Evolutionary conservation across 2,329 filamentous ascomycete species (phyloP).

Genomic region (Juglanconis sp.): DNA sequence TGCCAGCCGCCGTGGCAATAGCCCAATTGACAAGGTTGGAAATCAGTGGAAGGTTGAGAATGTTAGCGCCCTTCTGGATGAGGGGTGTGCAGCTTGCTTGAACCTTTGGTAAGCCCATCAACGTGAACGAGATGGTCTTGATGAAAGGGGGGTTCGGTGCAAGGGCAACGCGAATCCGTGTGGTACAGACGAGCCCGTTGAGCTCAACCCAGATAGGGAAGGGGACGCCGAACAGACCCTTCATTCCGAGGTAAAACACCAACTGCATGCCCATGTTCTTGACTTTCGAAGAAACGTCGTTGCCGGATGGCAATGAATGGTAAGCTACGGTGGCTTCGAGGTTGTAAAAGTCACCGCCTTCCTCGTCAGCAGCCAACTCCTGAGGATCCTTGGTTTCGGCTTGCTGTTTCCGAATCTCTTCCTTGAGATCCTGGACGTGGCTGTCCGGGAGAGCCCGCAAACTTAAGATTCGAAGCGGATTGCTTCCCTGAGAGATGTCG

Average conservation of each 20-base stretch:
- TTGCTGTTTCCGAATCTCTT: slow-evolving; percentile 75
- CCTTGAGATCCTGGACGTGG: slow-evolving; percentile 77
- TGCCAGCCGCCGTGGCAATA: slow-evolving; percentile 78
- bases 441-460: slow-evolving; percentile 79
- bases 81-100: slow-evolving; percentile 88
- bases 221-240: slow-evolving; percentile 83
- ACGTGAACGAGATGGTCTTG: slow-evolving; percentile 85
- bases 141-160: slow-evolving; percentile 88
- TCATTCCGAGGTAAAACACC: slow-evolving; percentile 88
- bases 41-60: slow-evolving; percentile 87
- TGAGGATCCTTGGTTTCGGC: slow-evolving; percentile 79
- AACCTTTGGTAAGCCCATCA: slow-evolving; percentile 91
- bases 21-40: slow-evolving; percentile 97
- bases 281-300: slow-evolving; percentile 73
- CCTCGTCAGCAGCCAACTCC: slow-evolving; percentile 82
- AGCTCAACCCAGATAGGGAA: slow-evolving; percentile 88
- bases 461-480: slow-evolving; percentile 84
- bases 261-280: slow-evolving; percentile 97
- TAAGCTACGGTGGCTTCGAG: slow-evolving; percentile 88
- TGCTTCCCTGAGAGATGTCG: slow-evolving; percentile 90
- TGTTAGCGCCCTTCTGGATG: slow-evolving; percentile 85
- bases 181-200: slow-evolving; percentile 84
- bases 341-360: slow-evolving; percentile 90
- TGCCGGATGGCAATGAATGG: slow-evolving; percentile 73
- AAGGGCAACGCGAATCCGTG: slow-evolving; percentile 77